Percentiles rank a stretch among this genome's conserved stretches.
phyloP scores from a whole-genome alignment of 2,329 filamentous ascomycete genomes.

The Claviceps sp. region DNA sequence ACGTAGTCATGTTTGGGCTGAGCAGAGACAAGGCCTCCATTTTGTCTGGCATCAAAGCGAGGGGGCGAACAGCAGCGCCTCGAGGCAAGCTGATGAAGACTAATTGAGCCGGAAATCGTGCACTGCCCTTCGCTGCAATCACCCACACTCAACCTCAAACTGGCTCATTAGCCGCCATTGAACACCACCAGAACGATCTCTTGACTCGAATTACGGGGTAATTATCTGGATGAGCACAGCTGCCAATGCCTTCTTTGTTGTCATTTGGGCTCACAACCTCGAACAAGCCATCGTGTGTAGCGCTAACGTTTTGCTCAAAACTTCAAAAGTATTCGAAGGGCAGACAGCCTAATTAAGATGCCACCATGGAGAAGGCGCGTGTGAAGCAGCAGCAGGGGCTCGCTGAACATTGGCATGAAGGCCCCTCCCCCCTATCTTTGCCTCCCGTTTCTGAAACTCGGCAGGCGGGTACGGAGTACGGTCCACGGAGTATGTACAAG shows the following conservation, averaged over 20 bases:
- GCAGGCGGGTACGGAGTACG: not conserved
- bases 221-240: not conserved
- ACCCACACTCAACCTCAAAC: not conserved
- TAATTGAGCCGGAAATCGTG: not conserved
- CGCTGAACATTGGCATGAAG: too few species aligned
- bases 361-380: not conserved
- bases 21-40: too few species aligned
- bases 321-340: not conserved
- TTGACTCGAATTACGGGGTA: not conserved
- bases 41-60: not conserved
- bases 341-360: not conserved
- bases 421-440: not conserved
- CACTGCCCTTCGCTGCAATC: not conserved
- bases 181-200: not conserved
- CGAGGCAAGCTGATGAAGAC: not conserved
- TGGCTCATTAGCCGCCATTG: not conserved
- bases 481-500: not conserved
- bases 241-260: too few species aligned
- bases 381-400: not conserved
- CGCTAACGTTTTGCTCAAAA: too few species aligned
- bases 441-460: not conserved
- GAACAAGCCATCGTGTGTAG: too few species aligned
- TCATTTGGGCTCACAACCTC: too few species aligned
- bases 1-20: too few species aligned
- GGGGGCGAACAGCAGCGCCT: not conserved